Conservation (phyloP, 345 rosid genomes). For the Sapria himalayana region DNA sequence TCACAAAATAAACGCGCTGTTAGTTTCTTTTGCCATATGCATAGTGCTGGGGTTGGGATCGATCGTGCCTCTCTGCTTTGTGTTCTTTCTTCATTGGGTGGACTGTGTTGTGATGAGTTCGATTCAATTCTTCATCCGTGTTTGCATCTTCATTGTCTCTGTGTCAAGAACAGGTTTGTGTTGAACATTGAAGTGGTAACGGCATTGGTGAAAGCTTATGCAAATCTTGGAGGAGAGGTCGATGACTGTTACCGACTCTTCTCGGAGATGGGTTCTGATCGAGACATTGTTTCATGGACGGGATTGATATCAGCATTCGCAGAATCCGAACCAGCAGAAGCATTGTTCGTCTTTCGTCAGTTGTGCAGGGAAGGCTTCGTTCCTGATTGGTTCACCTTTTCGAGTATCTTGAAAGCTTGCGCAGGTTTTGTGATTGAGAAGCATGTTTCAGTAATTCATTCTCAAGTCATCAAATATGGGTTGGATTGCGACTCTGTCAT, state of each 20-base stretch:
- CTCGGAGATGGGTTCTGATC: slow-evolving; percentile 17
- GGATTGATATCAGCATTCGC: slow-evolving; percentile 60
- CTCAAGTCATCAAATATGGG: slow-evolving; percentile 42
- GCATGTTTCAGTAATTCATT: slow-evolving; percentile 36
- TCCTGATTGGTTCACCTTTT: slow-evolving; percentile 69
- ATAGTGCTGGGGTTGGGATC: slow-evolving; percentile 25
- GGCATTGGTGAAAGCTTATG: slow-evolving; percentile 59
- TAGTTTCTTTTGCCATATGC: slow-evolving; percentile 31
- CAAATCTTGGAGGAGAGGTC: slow-evolving; percentile 34
- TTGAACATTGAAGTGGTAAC: slow-evolving; percentile 44
- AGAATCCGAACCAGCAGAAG: slow-evolving; percentile 37
- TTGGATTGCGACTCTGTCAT: slow-evolving; percentile 39
- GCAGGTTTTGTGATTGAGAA: slow-evolving; percentile 49
- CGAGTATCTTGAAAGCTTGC: slow-evolving; percentile 61
- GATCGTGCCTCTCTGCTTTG: slow-evolving; percentile 58
- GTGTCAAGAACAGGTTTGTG: slow-evolving; percentile 31
- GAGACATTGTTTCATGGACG: slow-evolving; percentile 62
- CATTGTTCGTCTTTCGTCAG: slow-evolving; percentile 39
- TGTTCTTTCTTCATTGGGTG: slow-evolving; percentile 40
- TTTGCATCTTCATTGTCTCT: slow-evolving; percentile 39
- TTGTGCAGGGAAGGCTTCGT: slow-evolving; percentile 21
- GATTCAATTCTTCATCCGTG: slow-evolving; percentile 22
- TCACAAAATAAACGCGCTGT: slow-evolving; percentile 26
- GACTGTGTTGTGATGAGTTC: slow-evolving; percentile 11
- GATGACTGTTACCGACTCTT: slow-evolving; percentile 42